Conservation (phyloP, 345 rosid species). For the Linum usitatissimum region DNA sequence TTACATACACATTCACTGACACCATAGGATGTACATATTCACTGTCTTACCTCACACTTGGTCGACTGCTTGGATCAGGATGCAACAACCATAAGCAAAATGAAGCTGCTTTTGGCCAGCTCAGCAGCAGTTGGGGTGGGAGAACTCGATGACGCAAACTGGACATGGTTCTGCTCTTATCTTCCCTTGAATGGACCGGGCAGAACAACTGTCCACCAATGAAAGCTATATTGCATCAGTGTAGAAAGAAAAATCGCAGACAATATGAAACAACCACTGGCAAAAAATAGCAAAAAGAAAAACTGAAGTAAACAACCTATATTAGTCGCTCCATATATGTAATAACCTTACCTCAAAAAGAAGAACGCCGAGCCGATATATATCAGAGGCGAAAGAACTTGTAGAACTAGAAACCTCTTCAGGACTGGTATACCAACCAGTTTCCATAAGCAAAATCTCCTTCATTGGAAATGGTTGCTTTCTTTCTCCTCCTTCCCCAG, state of each 20-base stretch:
- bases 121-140: slow-evolving; percentile 77
- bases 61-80: slow-evolving; percentile 81
- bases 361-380: slow-evolving; percentile 66
- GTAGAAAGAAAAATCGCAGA: slow-evolving; percentile 9
- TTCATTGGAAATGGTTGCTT: slow-evolving; percentile 77
- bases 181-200: slow-evolving; percentile 55
- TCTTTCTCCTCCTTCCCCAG: slow-evolving; percentile 47
- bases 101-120: slow-evolving; percentile 88
- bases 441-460: slow-evolving; percentile 68
- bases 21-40: background rate
- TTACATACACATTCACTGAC: background rate
- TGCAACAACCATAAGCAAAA: slow-evolving; percentile 91
- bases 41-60: slow-evolving; percentile 48
- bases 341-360: slow-evolving; percentile 60
- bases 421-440: slow-evolving; percentile 74
- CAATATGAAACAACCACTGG: slow-evolving; percentile 2
- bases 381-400: slow-evolving; percentile 2
- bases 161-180: slow-evolving; percentile 76
- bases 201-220: slow-evolving; percentile 46
- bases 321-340: background rate
- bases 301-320: slow-evolving; percentile 3
- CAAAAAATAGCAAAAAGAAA: background rate
- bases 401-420: slow-evolving; percentile 63
- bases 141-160: slow-evolving; percentile 93
- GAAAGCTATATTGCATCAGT: slow-evolving; percentile 24